Evolutionary conservation across 2,329 filamentous ascomycete genomes (phyloP), one percentile per base, ranked within the genome.

Genomic region (Xylaria sp.): DNA sequence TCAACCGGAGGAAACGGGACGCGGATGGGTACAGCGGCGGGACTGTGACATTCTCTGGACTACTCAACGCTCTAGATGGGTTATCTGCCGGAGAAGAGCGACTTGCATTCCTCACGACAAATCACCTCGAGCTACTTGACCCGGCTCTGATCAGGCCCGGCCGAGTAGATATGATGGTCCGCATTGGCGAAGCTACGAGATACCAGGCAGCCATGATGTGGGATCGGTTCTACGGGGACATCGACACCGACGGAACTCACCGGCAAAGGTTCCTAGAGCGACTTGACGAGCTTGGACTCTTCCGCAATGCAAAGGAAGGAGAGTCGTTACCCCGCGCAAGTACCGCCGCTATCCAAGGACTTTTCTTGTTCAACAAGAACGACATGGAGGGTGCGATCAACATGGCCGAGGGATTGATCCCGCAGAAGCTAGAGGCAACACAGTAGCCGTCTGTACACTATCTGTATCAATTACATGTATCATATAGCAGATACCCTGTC

Each of bases 361-460:
- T 99, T 41, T 99, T 99, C 72, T 72, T 97, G 71, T 96, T 95
- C 71, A 95, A 97, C 74, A 99, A 99, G 76, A 89, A 88, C 60
- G 83, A 96, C 64, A 89, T 92, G 78, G 81, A 92, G 62, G 92
- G 93, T 1, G 93, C 93, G 13, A 92, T 97, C 61, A 76, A 78
- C 16, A 92, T 90, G 87, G 88, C 87, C 1, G 86, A 90, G 57
- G 84, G 81, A 1, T 74, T 91, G 53, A 80, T 87, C 26, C 83
- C 83, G 13, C 73, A 75, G 54, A 81, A 78, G 48, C 79, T 83
- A 60, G 82, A 84, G 67, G 72, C 79, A 0, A 78, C 76, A 44
- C 61, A 62, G 18, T 61, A 55, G 22, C 26, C 39, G 43, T 26
- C 26, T 63, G 54, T 60, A 64, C 50, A 34, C 48, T 39, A 60